These are phyloP conservation scores for Vanrija pseudolonga DNA, from an alignment of 1,284 basidiomycete genomes.

Conservation along the genomic window DNA sequence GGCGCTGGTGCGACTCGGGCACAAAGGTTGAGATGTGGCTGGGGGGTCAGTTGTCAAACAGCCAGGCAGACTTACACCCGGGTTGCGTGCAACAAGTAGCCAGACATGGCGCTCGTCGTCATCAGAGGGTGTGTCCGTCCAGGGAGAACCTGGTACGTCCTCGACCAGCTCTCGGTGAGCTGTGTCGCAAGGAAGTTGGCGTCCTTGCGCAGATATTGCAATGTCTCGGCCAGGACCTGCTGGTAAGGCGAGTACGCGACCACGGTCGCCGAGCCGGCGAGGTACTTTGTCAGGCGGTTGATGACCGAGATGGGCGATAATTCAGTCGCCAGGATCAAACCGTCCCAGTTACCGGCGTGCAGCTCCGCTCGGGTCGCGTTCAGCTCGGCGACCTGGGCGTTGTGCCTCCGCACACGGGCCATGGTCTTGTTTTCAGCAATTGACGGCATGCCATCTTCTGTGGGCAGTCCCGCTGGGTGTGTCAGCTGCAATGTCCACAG, in stretches of 20 bases:
- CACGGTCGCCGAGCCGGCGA: conserved; percentile 80
- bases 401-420: conserved; percentile 30
- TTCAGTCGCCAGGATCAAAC: conserved; percentile 73
- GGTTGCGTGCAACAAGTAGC: conserved; percentile 77
- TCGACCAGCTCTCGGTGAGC: conserved; percentile 82
- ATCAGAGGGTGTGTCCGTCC: conserved; percentile 95
- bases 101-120: conserved; percentile 83
- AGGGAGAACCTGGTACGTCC: conserved; percentile 87
- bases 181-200: conserved; percentile 72
- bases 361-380: conserved; percentile 70
- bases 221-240: conserved; percentile 74
- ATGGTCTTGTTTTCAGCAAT: conserved; percentile 32
- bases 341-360: conserved; percentile 82
- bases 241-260: conserved; percentile 80
- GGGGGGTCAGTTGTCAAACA: background rate
- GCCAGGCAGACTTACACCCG: conserved; percentile 64
- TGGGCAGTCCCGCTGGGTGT: conserved; percentile 29
- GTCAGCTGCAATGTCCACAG: background rate
- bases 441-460: conserved; percentile 32
- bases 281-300: conserved; percentile 66
- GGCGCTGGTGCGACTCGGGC: conserved; percentile 29
- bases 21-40: conserved; percentile 30
- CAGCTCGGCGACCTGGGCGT: conserved; percentile 51
- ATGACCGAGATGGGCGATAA: conserved; percentile 84
- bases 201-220: conserved; percentile 64